These are phyloP conservation scores for Rhodomyrtus tomentosa DNA, from an alignment of 345 rosid genomes.

Conservation along the genomic window DNA sequence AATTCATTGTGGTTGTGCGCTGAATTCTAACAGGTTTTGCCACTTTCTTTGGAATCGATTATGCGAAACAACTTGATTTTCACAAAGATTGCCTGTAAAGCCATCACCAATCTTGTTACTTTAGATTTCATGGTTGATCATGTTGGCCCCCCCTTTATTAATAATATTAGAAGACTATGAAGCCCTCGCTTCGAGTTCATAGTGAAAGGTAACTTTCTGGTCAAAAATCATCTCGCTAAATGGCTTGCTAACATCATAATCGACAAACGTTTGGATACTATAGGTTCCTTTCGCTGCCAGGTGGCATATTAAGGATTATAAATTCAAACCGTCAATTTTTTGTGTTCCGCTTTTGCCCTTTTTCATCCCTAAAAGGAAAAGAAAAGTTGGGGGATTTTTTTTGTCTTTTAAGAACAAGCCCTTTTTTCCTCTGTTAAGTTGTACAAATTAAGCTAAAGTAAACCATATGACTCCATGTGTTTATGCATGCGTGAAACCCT, in stretches of 20 bases:
- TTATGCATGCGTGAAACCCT: not conserved
- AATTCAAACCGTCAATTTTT: not conserved
- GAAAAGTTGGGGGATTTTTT: not conserved
- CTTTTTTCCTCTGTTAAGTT: not conserved
- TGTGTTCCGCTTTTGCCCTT: not conserved
- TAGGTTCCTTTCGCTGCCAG: not conserved
- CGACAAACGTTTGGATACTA: not conserved
- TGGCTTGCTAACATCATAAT: not conserved
- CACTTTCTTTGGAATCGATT: not conserved
- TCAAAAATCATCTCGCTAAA: not conserved
- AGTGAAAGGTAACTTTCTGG: not conserved
- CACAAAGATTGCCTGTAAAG: not conserved
- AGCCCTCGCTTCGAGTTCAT: not conserved
- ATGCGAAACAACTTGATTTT: not conserved
- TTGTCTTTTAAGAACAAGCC: not conserved
- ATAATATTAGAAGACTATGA: not conserved
- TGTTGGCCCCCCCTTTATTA: not conserved
- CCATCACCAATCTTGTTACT: not conserved
- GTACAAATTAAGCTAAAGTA: not conserved
- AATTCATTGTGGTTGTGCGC: too few species aligned
- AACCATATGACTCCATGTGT: not conserved
- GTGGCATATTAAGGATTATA: not conserved
- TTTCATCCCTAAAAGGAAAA: not conserved
- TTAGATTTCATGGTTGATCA: not conserved
- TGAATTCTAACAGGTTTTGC: not conserved